Conservation (phyloP, 768 basidiomycete genomes). For the Auriscalpium vulgare region DNA sequence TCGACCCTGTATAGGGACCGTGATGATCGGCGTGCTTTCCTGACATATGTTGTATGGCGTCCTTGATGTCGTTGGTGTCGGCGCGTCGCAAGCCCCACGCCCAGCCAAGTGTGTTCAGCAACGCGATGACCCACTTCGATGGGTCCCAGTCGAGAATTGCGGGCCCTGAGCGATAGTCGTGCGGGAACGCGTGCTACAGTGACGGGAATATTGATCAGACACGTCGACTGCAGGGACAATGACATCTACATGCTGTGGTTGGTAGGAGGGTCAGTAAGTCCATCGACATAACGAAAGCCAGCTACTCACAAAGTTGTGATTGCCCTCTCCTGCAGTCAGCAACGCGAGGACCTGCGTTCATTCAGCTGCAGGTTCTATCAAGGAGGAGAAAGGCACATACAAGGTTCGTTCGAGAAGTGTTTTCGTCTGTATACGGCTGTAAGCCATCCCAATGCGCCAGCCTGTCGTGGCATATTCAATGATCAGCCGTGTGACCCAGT, state of each 20-base stretch:
- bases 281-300: neutral
- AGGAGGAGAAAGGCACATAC: constrained; percentile 29
- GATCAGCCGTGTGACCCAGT: neutral
- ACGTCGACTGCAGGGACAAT: too few species aligned
- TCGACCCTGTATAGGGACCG: neutral
- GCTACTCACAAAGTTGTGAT: constrained; percentile 62
- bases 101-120: constrained; percentile 41
- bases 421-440: constrained; percentile 74
- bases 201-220: neutral
- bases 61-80: constrained; percentile 37
- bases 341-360: constrained; percentile 51
- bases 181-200: constrained; percentile 63
- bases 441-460: constrained; percentile 78
- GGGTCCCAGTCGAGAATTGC: constrained; percentile 65
- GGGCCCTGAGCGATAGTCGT: constrained; percentile 69
- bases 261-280: neutral
- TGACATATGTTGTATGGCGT: constrained; percentile 42
- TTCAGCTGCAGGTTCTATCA: neutral
- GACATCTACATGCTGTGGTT: constrained; percentile 35
- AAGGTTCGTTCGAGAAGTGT: constrained; percentile 67
- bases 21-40: constrained; percentile 26
- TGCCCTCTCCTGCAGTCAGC: constrained; percentile 69
- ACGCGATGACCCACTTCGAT: constrained; percentile 67
- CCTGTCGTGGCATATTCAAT: constrained; percentile 23
- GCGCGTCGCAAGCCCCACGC: constrained; percentile 43